phyloP scores from a whole-genome alignment of 2,329 filamentous ascomycete genomes.

The Aspergillus quadricinctus region DNA sequence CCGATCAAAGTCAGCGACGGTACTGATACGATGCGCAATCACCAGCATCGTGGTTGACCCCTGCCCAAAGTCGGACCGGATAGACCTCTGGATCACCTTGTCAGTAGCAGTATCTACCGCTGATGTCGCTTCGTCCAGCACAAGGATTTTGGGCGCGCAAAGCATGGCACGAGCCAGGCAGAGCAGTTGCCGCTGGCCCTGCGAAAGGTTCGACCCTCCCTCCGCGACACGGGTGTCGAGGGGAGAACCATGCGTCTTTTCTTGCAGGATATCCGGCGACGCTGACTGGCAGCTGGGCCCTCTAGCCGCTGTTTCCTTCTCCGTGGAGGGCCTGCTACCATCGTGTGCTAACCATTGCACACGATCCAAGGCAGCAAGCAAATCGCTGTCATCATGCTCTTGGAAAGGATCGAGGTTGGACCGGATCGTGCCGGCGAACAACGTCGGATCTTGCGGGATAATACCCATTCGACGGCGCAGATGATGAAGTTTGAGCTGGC shows the following conservation, averaged over 20 bases:
- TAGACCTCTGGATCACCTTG: neutral
- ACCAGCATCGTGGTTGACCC: neutral
- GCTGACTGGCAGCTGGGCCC: neutral
- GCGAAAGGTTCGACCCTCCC: neutral
- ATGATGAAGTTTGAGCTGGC: conserved; percentile 64
- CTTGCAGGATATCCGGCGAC: neutral
- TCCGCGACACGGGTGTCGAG: neutral
- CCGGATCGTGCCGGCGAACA: conserved; percentile 73
- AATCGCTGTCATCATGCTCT: conserved; percentile 61
- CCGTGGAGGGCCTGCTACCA: neutral
- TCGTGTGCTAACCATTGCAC: conserved; percentile 53
- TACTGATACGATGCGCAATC: neutral
- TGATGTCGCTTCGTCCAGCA: neutral
- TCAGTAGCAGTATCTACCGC: neutral
- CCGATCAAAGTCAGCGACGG: neutral
- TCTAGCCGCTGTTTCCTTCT: neutral
- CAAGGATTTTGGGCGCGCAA: neutral
- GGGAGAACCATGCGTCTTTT: neutral
- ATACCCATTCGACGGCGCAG: conserved; percentile 70
- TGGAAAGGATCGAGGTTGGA: conserved; percentile 73
- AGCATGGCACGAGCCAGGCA: neutral
- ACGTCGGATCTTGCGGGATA: conserved; percentile 74
- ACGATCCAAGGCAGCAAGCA: conserved; percentile 64
- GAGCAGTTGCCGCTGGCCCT: neutral
- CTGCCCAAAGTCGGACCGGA: neutral